Evolutionary conservation across 2,329 filamentous ascomycete genomes (phyloP).

Genomic region (Fonsecaea pedrosoi): DNA sequence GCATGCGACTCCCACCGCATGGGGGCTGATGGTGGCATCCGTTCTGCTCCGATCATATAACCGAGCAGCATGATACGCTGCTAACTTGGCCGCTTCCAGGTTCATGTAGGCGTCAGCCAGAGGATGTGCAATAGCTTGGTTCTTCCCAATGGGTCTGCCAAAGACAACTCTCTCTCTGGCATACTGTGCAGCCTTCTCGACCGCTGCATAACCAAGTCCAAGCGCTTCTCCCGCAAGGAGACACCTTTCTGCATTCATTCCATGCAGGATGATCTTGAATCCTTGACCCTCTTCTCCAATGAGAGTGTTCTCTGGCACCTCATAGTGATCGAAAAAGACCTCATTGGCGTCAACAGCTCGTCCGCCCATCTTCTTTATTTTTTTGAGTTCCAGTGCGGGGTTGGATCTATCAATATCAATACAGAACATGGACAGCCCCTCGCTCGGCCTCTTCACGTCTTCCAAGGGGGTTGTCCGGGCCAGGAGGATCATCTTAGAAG

Average conservation of each 20-base stretch:
- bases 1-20: constrained; percentile 68
- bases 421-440: constrained; percentile 80
- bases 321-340: constrained; percentile 84
- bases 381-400: constrained; percentile 69
- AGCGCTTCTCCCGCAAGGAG: constrained; percentile 79
- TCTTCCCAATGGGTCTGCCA: constrained; percentile 68
- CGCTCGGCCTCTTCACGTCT: constrained; percentile 71
- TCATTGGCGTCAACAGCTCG: constrained; percentile 84
- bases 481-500: constrained; percentile 81
- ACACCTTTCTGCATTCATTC: constrained; percentile 80
- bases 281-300: constrained; percentile 77
- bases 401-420: constrained; percentile 70
- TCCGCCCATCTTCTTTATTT: constrained; percentile 85
- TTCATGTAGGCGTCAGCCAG: constrained; percentile 70
- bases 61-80: constrained; percentile 69
- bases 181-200: constrained; percentile 68
- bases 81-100: constrained; percentile 69
- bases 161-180: constrained; percentile 72
- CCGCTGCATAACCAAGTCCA: constrained; percentile 76
- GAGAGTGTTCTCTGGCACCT: constrained; percentile 67
- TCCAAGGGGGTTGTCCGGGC: constrained; percentile 76
- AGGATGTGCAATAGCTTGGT: constrained; percentile 70
- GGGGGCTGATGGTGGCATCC: constrained; percentile 55
- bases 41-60: constrained; percentile 64
- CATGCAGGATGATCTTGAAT: constrained; percentile 79